Evolutionary conservation across 2,329 filamentous ascomycete genomes (phyloP).

Genomic region (Fusarium verrucosum): DNA sequence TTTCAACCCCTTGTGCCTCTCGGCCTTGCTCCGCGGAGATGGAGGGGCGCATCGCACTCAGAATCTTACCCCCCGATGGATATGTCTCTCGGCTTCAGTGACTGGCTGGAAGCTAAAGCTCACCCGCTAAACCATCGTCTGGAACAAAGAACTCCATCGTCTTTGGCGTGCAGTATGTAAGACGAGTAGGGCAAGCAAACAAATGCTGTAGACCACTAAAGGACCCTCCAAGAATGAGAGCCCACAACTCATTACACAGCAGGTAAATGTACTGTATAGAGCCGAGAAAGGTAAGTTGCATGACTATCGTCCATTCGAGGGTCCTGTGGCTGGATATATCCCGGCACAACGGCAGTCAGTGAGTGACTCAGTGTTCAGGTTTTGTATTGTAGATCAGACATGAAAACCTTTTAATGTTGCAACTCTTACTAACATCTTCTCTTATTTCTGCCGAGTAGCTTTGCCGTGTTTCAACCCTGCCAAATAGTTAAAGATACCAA

Average conservation of each 20-base stretch:
- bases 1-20: not conserved
- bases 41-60: constrained; percentile 2
- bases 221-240: not conserved
- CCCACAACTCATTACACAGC: constrained; percentile 2
- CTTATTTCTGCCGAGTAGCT: not conserved
- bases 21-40: not conserved
- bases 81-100: constrained; percentile 17
- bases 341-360: constrained; percentile 12
- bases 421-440: not conserved
- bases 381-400: not conserved
- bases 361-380: not conserved
- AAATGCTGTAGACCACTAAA: constrained; percentile 7
- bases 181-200: constrained; percentile 20
- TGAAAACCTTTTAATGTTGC: not conserved
- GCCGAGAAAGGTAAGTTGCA: constrained; percentile 5
- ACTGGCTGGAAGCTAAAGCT: constrained; percentile 17
- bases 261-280: not conserved
- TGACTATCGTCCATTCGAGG: constrained; percentile 11
- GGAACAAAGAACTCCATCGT: not conserved
- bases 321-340: constrained; percentile 1
- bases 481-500: not conserved
- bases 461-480: not conserved
- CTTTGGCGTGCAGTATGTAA: not conserved
- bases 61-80: not conserved
- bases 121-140: constrained; percentile 8